These are phyloP conservation scores for Croton setiger DNA, from an alignment of 441 rosid genomes.

Conservation along the genomic window DNA sequence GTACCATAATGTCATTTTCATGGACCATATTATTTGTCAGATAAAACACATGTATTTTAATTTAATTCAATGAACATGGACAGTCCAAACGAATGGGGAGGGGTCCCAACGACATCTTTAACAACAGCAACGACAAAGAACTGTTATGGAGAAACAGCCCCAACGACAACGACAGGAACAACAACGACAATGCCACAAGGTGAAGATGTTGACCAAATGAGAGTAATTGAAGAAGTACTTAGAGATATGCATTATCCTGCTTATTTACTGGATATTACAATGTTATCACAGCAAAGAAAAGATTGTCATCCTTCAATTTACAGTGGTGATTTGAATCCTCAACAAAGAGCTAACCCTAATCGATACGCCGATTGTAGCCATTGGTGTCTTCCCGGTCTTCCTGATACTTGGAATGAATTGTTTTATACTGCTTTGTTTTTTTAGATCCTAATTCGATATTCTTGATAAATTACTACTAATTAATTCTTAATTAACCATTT, in stretches of 20 bases:
- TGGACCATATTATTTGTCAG: no score
- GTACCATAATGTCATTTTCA: no score
- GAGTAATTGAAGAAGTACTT: conserved; percentile 57
- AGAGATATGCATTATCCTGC: conserved; percentile 51
- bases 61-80: not conserved
- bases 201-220: conserved; percentile 61
- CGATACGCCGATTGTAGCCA: conserved; percentile 94
- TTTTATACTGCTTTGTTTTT: conserved; percentile 61
- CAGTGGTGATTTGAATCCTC: conserved; percentile 67
- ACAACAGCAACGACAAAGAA: conserved; percentile 38
- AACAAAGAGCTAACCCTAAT: conserved; percentile 57
- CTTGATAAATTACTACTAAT: no score
- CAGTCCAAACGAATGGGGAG: conserved; percentile 81
- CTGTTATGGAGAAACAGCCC: conserved; percentile 76
- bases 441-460: not conserved
- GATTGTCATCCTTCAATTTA: conserved; percentile 93
- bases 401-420: conserved; percentile 91
- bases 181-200: conserved; percentile 49
- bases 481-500: no score
- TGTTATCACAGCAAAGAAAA: conserved; percentile 76
- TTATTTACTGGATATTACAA: conserved; percentile 67
- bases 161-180: conserved; percentile 48
- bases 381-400: conserved; percentile 98
- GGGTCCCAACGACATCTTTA: conserved; percentile 29
- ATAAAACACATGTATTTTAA: no score